These are phyloP conservation scores for Rhodomyrtus tomentosa DNA, from an alignment of 345 rosid genomes.

Conservation along the genomic window DNA sequence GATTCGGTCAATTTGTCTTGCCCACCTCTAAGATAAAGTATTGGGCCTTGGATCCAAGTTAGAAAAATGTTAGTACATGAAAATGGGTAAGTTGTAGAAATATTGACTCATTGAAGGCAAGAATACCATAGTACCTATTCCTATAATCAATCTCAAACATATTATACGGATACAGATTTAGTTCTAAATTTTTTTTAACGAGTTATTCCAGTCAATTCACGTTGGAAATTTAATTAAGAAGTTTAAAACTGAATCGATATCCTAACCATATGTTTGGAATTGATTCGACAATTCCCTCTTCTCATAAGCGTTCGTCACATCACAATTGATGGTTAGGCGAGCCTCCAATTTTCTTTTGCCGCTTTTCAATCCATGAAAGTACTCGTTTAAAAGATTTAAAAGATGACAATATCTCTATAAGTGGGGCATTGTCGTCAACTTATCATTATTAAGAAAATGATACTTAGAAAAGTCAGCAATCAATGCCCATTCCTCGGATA, in stretches of 20 bases:
- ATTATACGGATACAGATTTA: not conserved
- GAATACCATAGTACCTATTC: not conserved
- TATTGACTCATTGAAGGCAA: fast-evolving
- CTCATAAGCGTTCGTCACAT: not conserved
- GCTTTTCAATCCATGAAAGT: not conserved
- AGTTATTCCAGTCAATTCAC: not conserved
- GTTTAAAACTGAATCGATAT: fast-evolving
- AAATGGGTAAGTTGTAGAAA: not conserved
- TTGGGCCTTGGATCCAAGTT: not conserved
- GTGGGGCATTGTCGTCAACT: not conserved
- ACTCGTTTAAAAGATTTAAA: not conserved
- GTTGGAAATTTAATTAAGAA: fast-evolving
- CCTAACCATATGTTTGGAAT: fast-evolving
- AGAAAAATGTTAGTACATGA: not conserved
- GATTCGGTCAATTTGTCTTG: no score
- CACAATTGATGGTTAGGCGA: not conserved
- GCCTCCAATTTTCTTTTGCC: not conserved
- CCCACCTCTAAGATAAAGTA: not conserved
- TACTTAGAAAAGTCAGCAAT: not conserved
- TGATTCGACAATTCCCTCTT: not conserved
- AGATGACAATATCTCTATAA: not conserved
- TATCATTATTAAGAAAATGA: not conserved
- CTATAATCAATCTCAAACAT: not conserved
- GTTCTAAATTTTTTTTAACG: fast-evolving
- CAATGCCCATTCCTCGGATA: not conserved